Base-by-base conservation (phyloP, 1,139 yeast genomes). In the Taphrina pruni region DNA sequence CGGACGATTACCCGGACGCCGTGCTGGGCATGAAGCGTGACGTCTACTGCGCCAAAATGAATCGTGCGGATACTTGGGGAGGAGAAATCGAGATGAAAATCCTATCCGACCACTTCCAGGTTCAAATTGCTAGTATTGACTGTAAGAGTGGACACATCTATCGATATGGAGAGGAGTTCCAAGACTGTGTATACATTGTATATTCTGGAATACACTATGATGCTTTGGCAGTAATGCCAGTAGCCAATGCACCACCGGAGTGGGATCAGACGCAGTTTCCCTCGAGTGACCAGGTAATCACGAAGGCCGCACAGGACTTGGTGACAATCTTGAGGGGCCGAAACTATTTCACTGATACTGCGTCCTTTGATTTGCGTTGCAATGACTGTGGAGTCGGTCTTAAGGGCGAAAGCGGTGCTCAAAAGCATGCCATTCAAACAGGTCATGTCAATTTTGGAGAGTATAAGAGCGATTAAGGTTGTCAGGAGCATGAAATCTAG, bases 151-250 rank as follows among this genome's bases (percentile, higher is more conserved):
- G 86, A 1, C 81, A 86, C 56, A 77, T 84, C 60, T 89, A 88
- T 73, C 80, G 80, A 62, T 89, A 89, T 81, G 86, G 80, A 21
- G 70, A 66, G 41, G 48, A 45, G 14, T 83, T 78, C 61, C 82
- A 80, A 8, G 76, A 78, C 60, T 70, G 77, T 8, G 79, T 79
- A 12, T 88, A 84, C 74, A 83, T 89, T 56, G 80, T 87, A 11
- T 89, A 89, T 75, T 84, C 86, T 57, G 96, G 96, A 0, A 84
- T 89, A 64, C 96, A 90, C 77, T 90, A 89, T 76, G 96, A 89
- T 76, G 81, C 89, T 0, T 78, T 88, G 11, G 86, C 83, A 11
- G 75, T 82, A 57, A 80, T 83, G 32, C 75, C 77, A 7, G 60
- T 74, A 71, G 64, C 73, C 77, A 72, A 73, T 80, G 72, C 75